Base-by-base conservation (phyloP, 495 filamentous ascomycete species). In the Corynascus novoguineensis region DNA sequence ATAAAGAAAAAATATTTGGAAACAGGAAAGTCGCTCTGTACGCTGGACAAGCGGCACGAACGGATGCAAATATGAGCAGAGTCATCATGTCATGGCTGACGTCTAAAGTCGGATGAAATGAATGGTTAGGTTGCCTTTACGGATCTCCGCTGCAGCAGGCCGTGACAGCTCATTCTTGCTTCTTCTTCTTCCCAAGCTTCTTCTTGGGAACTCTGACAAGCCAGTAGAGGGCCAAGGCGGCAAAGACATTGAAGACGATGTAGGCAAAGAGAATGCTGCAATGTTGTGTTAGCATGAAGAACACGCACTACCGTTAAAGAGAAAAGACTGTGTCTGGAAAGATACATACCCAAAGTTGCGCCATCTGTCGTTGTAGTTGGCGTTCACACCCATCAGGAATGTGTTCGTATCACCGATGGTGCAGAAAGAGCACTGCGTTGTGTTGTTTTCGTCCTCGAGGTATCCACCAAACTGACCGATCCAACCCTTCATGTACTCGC, bases 171-270 rank as follows among this genome's bases (percentile, higher is more conserved):
- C 10, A 50, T 46, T 64, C 62, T 35, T 67, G 49, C 62, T 68
- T 63, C 66, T 67, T 68, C 40, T 58, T 45, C 61, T 61, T 67
- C 17, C 46, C 67, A 37, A 68, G 51, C 64, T 72, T 72, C 37
- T 73, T 81, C 79, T 90, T 91, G 15, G 88, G 88, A 50, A 95
- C 86, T 6, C 90, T 75, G 7, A 81, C 78, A 51, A 91, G 68
- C 86, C 87, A 95, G 71, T 95, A 96, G 17, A 96, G 65, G 40
- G 79, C 74, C 19, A 92, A 65, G 0, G 89, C 90, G 22, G 68
- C 84, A n/a, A 73, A 63, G 55, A 91, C 71, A 68, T 96, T 96
- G 72, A 93, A 89, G n/a, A 78, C 69, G 53, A 92, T 77, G 63
- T 84, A 95, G 0, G 73, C 83, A 70, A 78, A 92, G 21, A 73